Conservation (phyloP, 1,284 basidiomycete genomes). For the Puccinia triticina region DNA sequence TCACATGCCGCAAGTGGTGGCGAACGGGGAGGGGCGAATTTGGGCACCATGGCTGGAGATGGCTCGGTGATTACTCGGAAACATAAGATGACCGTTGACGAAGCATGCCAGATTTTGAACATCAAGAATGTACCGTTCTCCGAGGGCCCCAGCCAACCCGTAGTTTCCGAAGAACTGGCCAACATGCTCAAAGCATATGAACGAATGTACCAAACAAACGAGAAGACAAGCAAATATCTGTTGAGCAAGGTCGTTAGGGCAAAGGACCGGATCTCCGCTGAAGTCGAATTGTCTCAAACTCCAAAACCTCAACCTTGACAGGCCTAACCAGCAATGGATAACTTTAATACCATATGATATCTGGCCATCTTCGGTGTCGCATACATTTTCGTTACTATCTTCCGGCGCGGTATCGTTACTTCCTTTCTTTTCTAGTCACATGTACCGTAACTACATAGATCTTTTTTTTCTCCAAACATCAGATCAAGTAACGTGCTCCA, state of each 20-base stretch:
- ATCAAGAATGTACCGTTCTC: slow-evolving; percentile 71
- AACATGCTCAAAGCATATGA: slow-evolving; percentile 75
- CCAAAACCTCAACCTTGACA: background rate
- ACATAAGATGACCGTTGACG: slow-evolving; percentile 91
- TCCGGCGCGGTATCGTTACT: too few species aligned
- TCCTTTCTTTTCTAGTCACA: too few species aligned
- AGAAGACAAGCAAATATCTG: slow-evolving; percentile 76
- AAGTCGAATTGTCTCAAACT: slow-evolving; percentile 61
- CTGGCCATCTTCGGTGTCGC: too few species aligned
- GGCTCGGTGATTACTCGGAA: slow-evolving; percentile 75
- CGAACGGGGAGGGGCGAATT: slow-evolving; percentile 64
- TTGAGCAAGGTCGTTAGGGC: slow-evolving; percentile 96
- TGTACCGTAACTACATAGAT: too few species aligned
- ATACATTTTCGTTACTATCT: too few species aligned
- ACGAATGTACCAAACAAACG: slow-evolving; percentile 85
- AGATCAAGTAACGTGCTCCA: too few species aligned
- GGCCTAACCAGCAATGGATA: too few species aligned
- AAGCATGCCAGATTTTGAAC: slow-evolving; percentile 92
- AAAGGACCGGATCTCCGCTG: slow-evolving; percentile 88
- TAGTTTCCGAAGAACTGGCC: slow-evolving; percentile 33
- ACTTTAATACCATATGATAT: too few species aligned
- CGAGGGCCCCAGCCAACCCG: slow-evolving; percentile 23
- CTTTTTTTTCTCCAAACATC: too few species aligned
- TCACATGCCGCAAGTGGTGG: slow-evolving; percentile 59
- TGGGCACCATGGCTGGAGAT: slow-evolving; percentile 73